Conservation (phyloP, 1,284 basidiomycete genomes). For the Cutaneotrichosporon daszewskae region DNA sequence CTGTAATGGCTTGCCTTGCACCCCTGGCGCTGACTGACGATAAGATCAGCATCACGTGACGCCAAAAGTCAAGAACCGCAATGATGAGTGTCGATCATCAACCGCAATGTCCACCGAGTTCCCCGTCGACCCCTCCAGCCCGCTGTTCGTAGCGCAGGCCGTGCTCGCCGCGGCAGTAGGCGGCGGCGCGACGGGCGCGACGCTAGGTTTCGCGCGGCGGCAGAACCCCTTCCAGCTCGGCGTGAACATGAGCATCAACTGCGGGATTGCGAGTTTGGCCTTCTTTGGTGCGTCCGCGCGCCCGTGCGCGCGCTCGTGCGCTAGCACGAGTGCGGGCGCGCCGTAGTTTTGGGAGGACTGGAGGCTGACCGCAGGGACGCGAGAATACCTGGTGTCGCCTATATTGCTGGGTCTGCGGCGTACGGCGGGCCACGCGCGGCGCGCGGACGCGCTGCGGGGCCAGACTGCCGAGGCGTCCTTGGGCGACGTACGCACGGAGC, state of each 20-base stretch:
- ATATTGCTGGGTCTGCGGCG: conserved; percentile 22
- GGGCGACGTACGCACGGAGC: conserved; percentile 26
- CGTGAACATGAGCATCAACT: conserved; percentile 37
- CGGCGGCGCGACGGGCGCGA: conserved; percentile 33
- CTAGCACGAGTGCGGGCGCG: background rate
- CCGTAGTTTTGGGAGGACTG: background rate
- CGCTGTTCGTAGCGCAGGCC: conserved; percentile 18
- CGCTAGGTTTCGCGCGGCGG: conserved; percentile 26
- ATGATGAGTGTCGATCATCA: too few species aligned
- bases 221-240: conserved; percentile 30
- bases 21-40: too few species aligned
- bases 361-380: conserved; percentile 8
- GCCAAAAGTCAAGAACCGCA: too few species aligned
- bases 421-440: conserved; percentile 21
- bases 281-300: conserved; percentile 31
- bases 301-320: background rate
- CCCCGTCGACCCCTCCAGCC: conserved; percentile 12
- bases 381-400: conserved; percentile 46
- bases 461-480: conserved; percentile 7
- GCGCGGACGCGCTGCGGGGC: conserved; percentile 9
- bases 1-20: too few species aligned
- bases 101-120: conserved; percentile 5
- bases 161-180: conserved; percentile 15
- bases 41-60: too few species aligned
- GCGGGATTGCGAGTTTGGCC: conserved; percentile 29